Evolutionary conservation across 495 filamentous ascomycete genomes (phyloP), one percentile per base, ranked within the genome.

Genomic region (Massariosphaeria phaeospora): DNA sequence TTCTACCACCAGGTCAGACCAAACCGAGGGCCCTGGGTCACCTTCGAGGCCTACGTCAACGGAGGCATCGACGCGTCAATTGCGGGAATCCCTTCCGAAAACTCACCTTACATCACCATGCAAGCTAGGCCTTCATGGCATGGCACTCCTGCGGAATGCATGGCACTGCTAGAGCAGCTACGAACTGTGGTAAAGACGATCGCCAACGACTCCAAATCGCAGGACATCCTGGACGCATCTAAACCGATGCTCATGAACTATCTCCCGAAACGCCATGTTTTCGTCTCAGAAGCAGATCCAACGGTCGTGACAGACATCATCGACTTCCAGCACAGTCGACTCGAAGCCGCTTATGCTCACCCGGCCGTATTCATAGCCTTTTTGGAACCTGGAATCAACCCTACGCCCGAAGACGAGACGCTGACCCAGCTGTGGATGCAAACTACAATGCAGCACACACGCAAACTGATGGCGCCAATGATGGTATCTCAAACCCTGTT

Each of bases 201-300:
- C 33, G 34, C 53, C 40, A 44, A 67, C 44, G 68, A 71, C 63
- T 55, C 54, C 18, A 61, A 62, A 36, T 60, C 74, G 20, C 48
- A 70, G 34, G 46, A 69, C 12, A n/a, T n/a, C n/a, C n/a, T n/a
- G n/a, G 62, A 67, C 38, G 68, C 72, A 38, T 58, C 47, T 0
- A 72, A 67, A 23, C 60, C 59, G 39, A 44, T 75, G 8, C 48
- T 72, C 31, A 70, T 75, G 48, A 58, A 66, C 1, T 72, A 76
- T 52, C 60, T 75, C 11, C 63, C 74, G 45, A 72, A 69, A 55
- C 57, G 72, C 48, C 75, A 76, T 35, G 74, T 76, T 41, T 74
- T 66, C 45, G 67, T 76, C 36, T 73, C 69, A 30, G 58, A 62
- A 18, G 53, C 69, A 2, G 71, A 74, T 11, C 73, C 68, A 38